Conservation (phyloP, 2,329 filamentous ascomycete species). For the Dactylonectria estremocensis region DNA sequence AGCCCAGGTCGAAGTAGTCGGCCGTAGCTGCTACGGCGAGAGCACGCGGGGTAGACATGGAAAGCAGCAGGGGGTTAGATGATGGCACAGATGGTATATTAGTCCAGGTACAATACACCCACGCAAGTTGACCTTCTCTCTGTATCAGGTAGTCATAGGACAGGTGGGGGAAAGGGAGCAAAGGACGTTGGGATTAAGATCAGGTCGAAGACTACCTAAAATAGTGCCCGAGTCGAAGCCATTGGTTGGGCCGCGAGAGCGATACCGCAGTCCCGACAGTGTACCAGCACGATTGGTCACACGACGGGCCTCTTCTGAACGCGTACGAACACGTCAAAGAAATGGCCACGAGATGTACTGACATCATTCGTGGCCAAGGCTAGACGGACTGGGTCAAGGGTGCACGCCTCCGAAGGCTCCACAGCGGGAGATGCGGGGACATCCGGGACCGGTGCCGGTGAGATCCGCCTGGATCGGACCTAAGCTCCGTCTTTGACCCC, state of each 20-base stretch:
- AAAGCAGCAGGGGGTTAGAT: background rate
- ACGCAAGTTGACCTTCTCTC: background rate
- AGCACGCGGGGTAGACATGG: slow-evolving; percentile 17
- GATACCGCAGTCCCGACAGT: background rate
- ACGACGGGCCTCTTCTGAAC: background rate
- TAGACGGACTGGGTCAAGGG: background rate
- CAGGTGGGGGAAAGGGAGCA: background rate
- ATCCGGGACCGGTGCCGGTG: background rate
- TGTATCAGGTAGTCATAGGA: background rate
- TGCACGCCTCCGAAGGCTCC: background rate
- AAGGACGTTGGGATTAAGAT: background rate
- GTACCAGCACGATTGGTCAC: background rate
- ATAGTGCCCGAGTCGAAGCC: background rate
- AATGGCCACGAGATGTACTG: background rate
- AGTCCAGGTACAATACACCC: slow-evolving; percentile 30
- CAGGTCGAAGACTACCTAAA: background rate
- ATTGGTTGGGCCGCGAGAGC: background rate
- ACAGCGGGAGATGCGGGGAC: background rate
- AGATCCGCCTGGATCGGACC: background rate
- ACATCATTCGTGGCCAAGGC: background rate
- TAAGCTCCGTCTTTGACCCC: background rate
- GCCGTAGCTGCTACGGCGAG: slow-evolving; percentile 3
- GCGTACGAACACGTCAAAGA: background rate
- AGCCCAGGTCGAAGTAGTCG: slow-evolving; percentile 33
- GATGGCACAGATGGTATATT: background rate